A percentile compares a stretch with the other conserved stretches of the same genome.
These are phyloP conservation scores for Colletotrichum lupini DNA, from an alignment of 2,329 filamentous ascomycete genomes.

Conservation along the genomic window DNA sequence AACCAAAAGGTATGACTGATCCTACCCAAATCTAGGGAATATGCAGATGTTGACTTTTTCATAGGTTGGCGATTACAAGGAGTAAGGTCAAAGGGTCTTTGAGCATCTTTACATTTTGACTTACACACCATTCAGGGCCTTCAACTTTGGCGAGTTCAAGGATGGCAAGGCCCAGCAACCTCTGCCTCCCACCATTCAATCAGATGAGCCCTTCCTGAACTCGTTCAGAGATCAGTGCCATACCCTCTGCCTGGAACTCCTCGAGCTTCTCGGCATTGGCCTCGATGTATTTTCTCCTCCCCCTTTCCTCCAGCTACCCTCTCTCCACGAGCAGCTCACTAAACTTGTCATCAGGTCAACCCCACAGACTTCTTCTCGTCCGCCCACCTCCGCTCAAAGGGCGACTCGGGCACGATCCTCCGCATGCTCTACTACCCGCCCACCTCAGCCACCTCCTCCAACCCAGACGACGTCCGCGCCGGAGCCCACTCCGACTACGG, in stretches of 20 bases:
- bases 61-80: constrained; percentile 86
- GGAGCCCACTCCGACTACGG: constrained; percentile 94
- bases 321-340: constrained; percentile 4
- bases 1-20: constrained; percentile 73
- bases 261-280: constrained; percentile 82
- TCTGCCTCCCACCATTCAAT: constrained; percentile 72
- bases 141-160: constrained; percentile 88
- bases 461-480: constrained; percentile 77
- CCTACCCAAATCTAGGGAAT: not conserved
- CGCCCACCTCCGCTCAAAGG: constrained; percentile 58
- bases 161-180: constrained; percentile 79
- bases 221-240: constrained; percentile 79
- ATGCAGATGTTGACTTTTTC: not conserved
- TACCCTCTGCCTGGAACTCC: constrained; percentile 76
- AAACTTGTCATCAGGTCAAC: constrained; percentile 47
- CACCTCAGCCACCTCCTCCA: constrained; percentile 53
- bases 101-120: not conserved
- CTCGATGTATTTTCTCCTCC: constrained; percentile 65
- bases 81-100: constrained; percentile 61
- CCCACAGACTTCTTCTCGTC: constrained; percentile 65
- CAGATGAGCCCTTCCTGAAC: constrained; percentile 70
- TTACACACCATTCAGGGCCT: constrained; percentile 67
- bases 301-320: not conserved
- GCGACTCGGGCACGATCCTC: constrained; percentile 68
- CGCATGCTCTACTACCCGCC: constrained; percentile 81